phyloP scores from a whole-genome alignment of 441 rosid genomes.

The Syzygium syzygioides region DNA sequence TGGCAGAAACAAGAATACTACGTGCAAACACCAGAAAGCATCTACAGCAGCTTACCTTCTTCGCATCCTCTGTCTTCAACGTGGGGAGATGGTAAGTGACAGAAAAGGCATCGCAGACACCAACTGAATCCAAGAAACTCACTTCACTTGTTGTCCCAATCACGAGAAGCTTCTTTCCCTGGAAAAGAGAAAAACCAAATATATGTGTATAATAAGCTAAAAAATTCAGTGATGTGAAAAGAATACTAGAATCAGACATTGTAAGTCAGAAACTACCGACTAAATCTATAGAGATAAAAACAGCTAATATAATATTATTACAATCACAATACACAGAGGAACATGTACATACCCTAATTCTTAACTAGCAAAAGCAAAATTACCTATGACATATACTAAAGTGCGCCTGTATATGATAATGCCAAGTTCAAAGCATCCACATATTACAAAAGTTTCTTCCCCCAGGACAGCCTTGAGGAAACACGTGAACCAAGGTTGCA shows the following conservation, averaged over 20 bases:
- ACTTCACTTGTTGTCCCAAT: conserved; percentile 95
- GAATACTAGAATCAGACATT: background rate
- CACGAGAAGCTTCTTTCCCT: conserved; percentile 92
- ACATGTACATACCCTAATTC: background rate
- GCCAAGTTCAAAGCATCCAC: background rate
- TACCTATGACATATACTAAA: background rate
- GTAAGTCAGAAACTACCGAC: background rate
- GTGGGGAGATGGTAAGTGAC: conserved; percentile 72
- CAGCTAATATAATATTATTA: background rate
- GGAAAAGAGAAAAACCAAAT: conserved; percentile 11
- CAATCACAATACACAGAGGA: background rate
- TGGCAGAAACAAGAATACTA: background rate
- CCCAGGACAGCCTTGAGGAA: background rate
- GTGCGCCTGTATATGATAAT: background rate
- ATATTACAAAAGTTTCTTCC: background rate
- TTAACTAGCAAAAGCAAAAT: background rate
- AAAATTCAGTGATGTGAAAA: background rate
- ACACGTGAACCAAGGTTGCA: background rate
- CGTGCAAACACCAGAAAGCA: background rate
- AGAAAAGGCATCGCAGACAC: conserved; percentile 69
- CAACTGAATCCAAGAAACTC: conserved; percentile 72
- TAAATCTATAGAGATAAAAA: background rate
- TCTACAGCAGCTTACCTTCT: conserved; percentile 47
- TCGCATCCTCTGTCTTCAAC: conserved; percentile 63
- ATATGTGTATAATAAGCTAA: background rate